A percentile compares a stretch with the other conserved stretches of the same genome.
These are phyloP conservation scores for Chimonanthus salicifolius DNA, from an alignment of 164 flowering plant genomes.

Conservation along the genomic window DNA sequence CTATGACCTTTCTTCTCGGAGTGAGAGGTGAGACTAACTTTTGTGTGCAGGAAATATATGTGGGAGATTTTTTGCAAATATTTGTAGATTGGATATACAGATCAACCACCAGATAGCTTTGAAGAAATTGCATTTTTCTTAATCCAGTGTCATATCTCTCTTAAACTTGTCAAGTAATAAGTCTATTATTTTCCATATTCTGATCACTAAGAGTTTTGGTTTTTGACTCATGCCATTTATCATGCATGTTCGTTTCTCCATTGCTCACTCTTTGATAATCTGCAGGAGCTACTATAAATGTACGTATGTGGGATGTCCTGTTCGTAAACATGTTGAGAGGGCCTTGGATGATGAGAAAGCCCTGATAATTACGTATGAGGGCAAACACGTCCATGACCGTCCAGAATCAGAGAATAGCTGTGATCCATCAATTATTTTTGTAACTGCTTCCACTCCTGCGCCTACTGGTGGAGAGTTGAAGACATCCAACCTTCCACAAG, in stretches of 20 bases:
- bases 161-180: too few relatives aligned
- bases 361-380: conserved; percentile 66
- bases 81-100: too few relatives aligned
- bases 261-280: background rate
- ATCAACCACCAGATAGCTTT: too few relatives aligned
- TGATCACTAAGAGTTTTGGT: background rate
- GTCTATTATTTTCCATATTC: too few relatives aligned
- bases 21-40: too few relatives aligned
- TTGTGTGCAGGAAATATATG: too few relatives aligned
- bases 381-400: conserved; percentile 79
- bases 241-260: background rate
- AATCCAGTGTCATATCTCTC: too few relatives aligned
- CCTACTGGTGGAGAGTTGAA: conserved; percentile 37
- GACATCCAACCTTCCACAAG: conserved; percentile 21
- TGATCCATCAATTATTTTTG: conserved; percentile 25
- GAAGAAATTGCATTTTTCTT: too few relatives aligned
- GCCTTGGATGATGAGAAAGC: conserved; percentile 49
- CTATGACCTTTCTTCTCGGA: too few relatives aligned
- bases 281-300: conserved; percentile 81
- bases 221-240: too few relatives aligned
- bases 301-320: conserved; percentile 78
- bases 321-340: conserved; percentile 76
- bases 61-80: too few relatives aligned
- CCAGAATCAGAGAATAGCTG: conserved; percentile 27
- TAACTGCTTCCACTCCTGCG: conserved; percentile 46